These are phyloP conservation scores for Naumovozyma castellii DNA, from an alignment of 805 yeast species.

Conservation along the genomic window DNA sequence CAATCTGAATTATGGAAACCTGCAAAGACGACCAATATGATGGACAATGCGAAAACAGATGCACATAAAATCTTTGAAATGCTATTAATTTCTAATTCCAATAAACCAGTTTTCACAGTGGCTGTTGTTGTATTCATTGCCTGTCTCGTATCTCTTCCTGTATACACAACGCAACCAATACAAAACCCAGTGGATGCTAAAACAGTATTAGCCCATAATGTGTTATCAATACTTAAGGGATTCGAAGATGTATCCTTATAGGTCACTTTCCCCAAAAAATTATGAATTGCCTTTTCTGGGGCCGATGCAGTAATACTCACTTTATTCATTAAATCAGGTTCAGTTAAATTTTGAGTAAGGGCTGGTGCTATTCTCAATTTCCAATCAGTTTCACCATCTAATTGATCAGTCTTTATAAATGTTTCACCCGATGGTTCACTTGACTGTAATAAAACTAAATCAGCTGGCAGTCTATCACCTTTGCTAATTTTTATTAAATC, in stretches of 20 bases:
- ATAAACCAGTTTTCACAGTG: slow-evolving; percentile 79
- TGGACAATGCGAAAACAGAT: slow-evolving; percentile 71
- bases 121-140: slow-evolving; percentile 84
- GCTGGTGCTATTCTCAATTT: slow-evolving; percentile 74
- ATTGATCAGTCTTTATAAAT: slow-evolving; percentile 91
- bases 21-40: slow-evolving; percentile 67
- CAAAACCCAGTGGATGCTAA: slow-evolving; percentile 83
- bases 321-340: slow-evolving; percentile 40
- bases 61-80: slow-evolving; percentile 82
- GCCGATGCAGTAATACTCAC: slow-evolving; percentile 59
- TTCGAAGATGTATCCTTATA: slow-evolving; percentile 43
- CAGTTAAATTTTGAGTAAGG: slow-evolving; percentile 53
- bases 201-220: slow-evolving; percentile 97
- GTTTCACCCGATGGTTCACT: slow-evolving; percentile 78
- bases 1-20: slow-evolving; percentile 63
- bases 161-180: slow-evolving; percentile 77
- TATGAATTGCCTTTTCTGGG: slow-evolving; percentile 78
- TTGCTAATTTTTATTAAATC: slow-evolving; percentile 72
- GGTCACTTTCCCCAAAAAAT: slow-evolving; percentile 66
- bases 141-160: slow-evolving; percentile 91
- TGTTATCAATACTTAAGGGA: slow-evolving; percentile 80
- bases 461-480: slow-evolving; percentile 88
- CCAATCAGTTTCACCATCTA: slow-evolving; percentile 99
- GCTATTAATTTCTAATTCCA: slow-evolving; percentile 84
- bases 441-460: slow-evolving; percentile 73